Base-by-base conservation (phyloP, 805 yeast genomes). In the Kazachstania africana region DNA sequence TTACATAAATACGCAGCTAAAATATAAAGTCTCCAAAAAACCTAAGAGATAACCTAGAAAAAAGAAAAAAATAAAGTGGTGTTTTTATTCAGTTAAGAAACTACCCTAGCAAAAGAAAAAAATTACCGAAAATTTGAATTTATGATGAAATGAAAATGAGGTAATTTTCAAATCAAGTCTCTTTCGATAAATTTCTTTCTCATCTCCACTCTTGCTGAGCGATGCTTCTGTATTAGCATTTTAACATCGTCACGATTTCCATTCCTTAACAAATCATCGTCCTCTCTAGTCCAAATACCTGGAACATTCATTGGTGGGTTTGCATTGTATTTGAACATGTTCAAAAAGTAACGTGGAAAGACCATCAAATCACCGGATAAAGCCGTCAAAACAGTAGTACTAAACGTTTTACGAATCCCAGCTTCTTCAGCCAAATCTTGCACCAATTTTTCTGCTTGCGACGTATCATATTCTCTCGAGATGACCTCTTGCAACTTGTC, bases 241-340 rank as follows among this genome's bases (percentile, higher is more conserved):
- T 52, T 53, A 31, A 60, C 26, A 24, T 59, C 59, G 3, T 55
- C 60, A n/a, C 47, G 54, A 25, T 51, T 54, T 16, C 48, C 52
- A 16, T 50, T 36, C 31, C 48, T 56, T 32, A 64, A 40, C 38
- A 52, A 48, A 12, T 45, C 55, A 38, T 65, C 69, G 48, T 65
- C 68, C 28, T 59, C 62, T 17, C 54, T 42, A 2, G 67, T 63
- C 69, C 69, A 65, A 27, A 65, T 58, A 32, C 68, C 69, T n/a
- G 63, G 59, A 6, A 57, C 57, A 32, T 60, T 47, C 32, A 42
- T 39, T 23, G 70, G 70, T 8, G 68, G 70, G 36, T 63, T 61
- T 12, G 55, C 50, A 21, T 60, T 61, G 16, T 60, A 52, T 37
- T 56, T 55, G 27, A 65, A 54, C 47, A 61, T 62, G 24, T 53